Evolutionary conservation across 352 stramenopile genomes (phyloP), one percentile per base, ranked within the genome.

Genomic region (Globisporangium recalcitrans): DNA sequence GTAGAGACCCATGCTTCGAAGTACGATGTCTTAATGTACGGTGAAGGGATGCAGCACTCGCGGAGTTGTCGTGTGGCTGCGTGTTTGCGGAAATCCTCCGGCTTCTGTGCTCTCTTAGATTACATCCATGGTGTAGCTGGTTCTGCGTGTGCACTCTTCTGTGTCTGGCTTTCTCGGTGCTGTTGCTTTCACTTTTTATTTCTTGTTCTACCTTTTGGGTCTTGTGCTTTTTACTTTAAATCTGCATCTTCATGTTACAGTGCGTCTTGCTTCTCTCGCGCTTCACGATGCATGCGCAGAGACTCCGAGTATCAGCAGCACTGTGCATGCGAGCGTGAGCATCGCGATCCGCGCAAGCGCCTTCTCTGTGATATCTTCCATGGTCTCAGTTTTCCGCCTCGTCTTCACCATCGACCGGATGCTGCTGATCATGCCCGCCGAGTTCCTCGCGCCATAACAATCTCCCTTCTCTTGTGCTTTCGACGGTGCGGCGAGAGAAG

Each of bases 331-430:
- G 21, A 84, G 27, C 24, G 75, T 84, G 9, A 71, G 34, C 22
- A 71, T 21, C 14, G 73, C 75, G n/a, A 81, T 62, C 14, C 69
- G 65, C 8, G 62, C 53, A 11, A 84, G 69, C 51, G 69, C 75
- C 6, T 48, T 52, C 31, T 81, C 72, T 19, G 75, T 69, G 26
- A 81, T 55, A 16, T 81, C 73, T 2, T 81, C 73, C 40, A 70
- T 51, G 32, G 65, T 70, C 24, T 84, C 75, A 31, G 49, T 53
- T 34, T 70, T 75, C 24, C 68, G 71, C 14, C 69, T 59, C 57
- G 61, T 51, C 22, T 65, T 65, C 53, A 67, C 62, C 42, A 61
- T 40, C 46, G 62, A 48, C 11, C 62, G 62, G 29, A 68, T 68
- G 38, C 46, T 68, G 24, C 7, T 44, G n/a, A 52, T 51, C 57